These are phyloP conservation scores for Hypocreales sp. DNA, from an alignment of 2,329 filamentous ascomycete species.

Conservation along the genomic window DNA sequence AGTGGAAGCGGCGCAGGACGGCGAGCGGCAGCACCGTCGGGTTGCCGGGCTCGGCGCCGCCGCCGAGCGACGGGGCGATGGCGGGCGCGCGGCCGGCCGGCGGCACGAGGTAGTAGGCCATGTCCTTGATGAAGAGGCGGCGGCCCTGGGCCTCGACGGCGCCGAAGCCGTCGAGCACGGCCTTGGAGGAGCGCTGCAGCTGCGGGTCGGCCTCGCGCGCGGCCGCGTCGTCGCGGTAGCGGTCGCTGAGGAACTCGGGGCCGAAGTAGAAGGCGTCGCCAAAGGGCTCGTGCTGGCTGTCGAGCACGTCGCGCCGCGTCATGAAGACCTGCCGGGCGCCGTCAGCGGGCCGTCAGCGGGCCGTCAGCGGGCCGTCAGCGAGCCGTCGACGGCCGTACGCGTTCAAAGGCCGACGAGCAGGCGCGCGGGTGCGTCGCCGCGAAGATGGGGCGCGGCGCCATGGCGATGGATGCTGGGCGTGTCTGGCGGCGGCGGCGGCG, in stretches of 20 bases:
- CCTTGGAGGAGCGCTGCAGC: too few relatives aligned
- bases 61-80: conserved; percentile 68
- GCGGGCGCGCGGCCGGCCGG: conserved; percentile 51
- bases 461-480: neutral
- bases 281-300: conserved; percentile 89
- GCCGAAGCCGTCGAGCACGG: too few relatives aligned
- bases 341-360: neutral
- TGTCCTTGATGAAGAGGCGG: conserved; percentile 96
- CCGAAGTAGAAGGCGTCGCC: conserved; percentile 95
- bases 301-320: conserved; percentile 69
- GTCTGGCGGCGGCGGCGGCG: too few relatives aligned
- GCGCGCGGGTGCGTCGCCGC: conserved; percentile 87
- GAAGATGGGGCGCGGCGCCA: conserved; percentile 47
- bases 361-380: conserved; percentile 1
- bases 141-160: conserved; percentile 45
- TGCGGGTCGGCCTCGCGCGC: conserved; percentile 41
- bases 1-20: conserved; percentile 70
- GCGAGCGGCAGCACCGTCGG: conserved; percentile 70
- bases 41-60: conserved; percentile 51
- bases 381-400: conserved; percentile 50
- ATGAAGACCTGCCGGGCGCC: conserved; percentile 65
- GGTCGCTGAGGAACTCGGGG: conserved; percentile 67
- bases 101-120: conserved; percentile 80
- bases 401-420: conserved; percentile 93
- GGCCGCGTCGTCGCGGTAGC: conserved; percentile 56